A percentile compares a stretch with the other conserved stretches of the same genome.
Conservation (phyloP, 306 rosid genomes). For the Corylus heterophylla region DNA sequence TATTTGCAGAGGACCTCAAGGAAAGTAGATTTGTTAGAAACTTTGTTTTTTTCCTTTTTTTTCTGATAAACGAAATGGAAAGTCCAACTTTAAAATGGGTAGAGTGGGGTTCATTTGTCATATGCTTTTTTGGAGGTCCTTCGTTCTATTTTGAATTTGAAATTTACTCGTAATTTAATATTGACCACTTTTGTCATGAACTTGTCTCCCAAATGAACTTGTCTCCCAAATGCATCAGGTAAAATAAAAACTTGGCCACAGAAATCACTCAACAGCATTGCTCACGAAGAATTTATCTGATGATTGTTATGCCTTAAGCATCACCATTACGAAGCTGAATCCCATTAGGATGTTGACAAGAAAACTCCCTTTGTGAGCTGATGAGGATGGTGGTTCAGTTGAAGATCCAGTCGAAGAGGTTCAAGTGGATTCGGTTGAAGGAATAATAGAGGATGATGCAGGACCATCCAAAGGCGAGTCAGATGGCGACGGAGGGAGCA, state of each 20-base stretch:
- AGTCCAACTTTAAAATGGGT: background rate
- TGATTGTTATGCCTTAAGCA: constrained; percentile 43
- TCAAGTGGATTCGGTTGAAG: constrained; percentile 46
- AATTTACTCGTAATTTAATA: background rate
- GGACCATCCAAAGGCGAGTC: constrained; percentile 32
- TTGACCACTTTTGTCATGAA: background rate
- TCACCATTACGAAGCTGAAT: constrained; percentile 32
- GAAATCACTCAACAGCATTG: constrained; percentile 24
- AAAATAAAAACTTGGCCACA: constrained; percentile 8
- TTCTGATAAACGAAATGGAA: background rate
- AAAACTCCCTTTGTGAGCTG: constrained; percentile 20
- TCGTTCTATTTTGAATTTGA: background rate
- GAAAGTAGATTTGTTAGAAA: background rate
- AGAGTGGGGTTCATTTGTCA: background rate
- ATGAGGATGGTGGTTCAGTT: constrained; percentile 12
- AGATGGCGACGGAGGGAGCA: constrained; percentile 22
- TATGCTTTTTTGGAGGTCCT: background rate
- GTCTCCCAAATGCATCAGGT: no score
- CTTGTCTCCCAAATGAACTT: no score
- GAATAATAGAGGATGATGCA: constrained; percentile 38
- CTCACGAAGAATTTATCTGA: constrained; percentile 5
- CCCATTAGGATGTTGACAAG: constrained; percentile 33
- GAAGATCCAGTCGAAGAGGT: constrained; percentile 38
- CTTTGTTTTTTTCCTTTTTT: background rate
- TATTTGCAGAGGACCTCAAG: background rate